Evolutionary conservation across 805 yeast species (phyloP).

Genomic region (Wickerhamomyces pijperi): DNA sequence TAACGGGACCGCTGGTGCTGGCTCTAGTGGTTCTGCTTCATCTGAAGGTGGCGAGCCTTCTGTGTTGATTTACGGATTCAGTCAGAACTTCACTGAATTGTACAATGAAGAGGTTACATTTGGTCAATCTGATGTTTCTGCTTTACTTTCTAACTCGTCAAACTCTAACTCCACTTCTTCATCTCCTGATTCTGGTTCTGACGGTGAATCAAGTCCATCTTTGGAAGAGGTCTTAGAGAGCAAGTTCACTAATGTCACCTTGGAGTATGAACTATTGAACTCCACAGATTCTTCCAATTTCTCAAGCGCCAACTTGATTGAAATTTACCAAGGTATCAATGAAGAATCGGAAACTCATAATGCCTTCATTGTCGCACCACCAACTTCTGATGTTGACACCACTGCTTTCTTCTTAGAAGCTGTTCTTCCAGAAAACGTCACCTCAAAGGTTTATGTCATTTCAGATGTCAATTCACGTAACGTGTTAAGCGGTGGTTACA

Average conservation of each 20-base stretch:
- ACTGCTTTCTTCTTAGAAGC: conserved; percentile 37
- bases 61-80: conserved; percentile 8
- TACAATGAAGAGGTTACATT: conserved; percentile 3
- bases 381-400: conserved; percentile 38
- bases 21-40: not conserved
- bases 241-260: not conserved
- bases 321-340: conserved; percentile 24
- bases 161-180: conserved; percentile 1
- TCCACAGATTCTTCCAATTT: conserved; percentile 10
- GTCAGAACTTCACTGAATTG: conserved; percentile 7
- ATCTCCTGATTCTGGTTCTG: not conserved
- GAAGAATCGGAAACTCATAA: conserved; percentile 23
- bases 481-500: conserved; percentile 38
- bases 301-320: conserved; percentile 18
- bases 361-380: conserved; percentile 39
- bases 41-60: conserved; percentile 1
- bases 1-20: conserved; percentile 1
- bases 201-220: not conserved
- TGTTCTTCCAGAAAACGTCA: conserved; percentile 32
- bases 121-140: not conserved
- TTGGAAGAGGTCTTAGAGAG: not conserved
- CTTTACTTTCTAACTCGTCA: not conserved
- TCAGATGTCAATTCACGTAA: conserved; percentile 19
- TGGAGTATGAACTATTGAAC: conserved; percentile 33
- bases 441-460: conserved; percentile 39